A percentile compares a stretch with the other conserved stretches of the same genome.
phyloP scores from a whole-genome alignment of 768 basidiomycete species.

The Tulasnella sp. region DNA sequence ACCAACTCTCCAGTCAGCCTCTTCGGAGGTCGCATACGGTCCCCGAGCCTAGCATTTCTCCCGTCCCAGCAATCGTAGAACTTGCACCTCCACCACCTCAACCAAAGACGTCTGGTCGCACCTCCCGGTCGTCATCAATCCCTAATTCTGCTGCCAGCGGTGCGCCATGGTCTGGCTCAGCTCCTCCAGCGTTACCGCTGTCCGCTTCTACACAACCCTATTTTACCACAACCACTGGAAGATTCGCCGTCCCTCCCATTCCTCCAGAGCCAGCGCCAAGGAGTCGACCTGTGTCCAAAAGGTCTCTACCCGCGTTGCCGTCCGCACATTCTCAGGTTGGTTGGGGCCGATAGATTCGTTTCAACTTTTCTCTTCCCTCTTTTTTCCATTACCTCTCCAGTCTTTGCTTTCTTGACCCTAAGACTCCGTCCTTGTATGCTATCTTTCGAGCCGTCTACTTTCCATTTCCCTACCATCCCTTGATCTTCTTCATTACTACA shows the following conservation, averaged over 20 bases:
- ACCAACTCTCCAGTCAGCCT: neutral
- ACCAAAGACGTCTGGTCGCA: neutral
- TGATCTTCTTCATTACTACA: neutral
- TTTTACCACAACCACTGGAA: neutral
- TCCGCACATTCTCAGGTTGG: neutral
- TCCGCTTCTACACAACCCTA: neutral
- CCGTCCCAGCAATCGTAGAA: neutral
- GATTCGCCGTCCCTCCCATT: neutral
- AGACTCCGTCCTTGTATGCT: slow-evolving; percentile 2
- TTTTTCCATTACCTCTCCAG: neutral
- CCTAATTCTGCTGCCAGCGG: neutral
- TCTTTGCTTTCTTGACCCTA: neutral
- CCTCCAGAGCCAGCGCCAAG: neutral
- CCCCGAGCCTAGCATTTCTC: neutral
- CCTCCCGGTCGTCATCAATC: neutral
- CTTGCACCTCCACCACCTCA: neutral
- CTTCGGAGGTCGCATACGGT: neutral
- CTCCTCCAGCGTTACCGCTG: neutral
- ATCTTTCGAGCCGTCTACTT: neutral
- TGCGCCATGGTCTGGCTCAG: neutral
- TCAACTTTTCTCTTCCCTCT: neutral
- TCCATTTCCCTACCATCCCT: neutral
- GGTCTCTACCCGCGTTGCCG: neutral
- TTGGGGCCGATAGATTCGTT: neutral
- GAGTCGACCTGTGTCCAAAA: neutral